Evolutionary conservation across 2,329 filamentous ascomycete species (phyloP), one percentile per base, ranked within the genome.

Genomic region (Apiospora aurea): DNA sequence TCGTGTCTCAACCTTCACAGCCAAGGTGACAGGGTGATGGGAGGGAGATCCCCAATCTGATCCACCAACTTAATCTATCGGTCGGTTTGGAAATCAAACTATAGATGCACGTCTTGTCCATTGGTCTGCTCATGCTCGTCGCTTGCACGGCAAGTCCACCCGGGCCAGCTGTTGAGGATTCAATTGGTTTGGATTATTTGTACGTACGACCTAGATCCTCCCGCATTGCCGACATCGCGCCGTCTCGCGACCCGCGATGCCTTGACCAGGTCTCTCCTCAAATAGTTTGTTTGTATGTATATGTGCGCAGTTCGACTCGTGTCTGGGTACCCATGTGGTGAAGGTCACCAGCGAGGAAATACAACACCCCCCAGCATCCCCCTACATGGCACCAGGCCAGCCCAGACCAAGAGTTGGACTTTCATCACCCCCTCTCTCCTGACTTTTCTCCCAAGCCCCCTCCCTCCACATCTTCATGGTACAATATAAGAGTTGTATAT

Each of bases 301-400:
- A 41, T 64, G 18, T 41, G 57, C 34, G 34, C 34, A 38, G 57
- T 41, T 41, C 57, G 21, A 21, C 34, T 64, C 18, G 34, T 64
- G 57, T 41, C 57, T 64, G 57, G 13, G 18, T 64, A 64, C 57
- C 57, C 57, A 41, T 64, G 21, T 41, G 57, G 57, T 41, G 41
- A 64, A 64, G 57, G 57, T 64, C 29, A 64, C 57, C 57, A 64
- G 57, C 34, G 57, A 64, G 29, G 57, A 64, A 64, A 41, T 64
- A 41, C 16, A 29, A 68, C 46, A 49, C 67, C 24, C 41, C n/a
- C 18, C 10, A 34, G 67, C 67, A 68, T 46, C 29, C 29, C 67
- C 47, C 67, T 68, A 49, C 67, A 47, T 21, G 67, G 67, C 67
- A 68, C 67, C 67, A 49, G 67, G 67, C 67, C 67, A 46, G 67